Base-by-base conservation (phyloP, 306 rosid species). In the Leucaena leucocephala region DNA sequence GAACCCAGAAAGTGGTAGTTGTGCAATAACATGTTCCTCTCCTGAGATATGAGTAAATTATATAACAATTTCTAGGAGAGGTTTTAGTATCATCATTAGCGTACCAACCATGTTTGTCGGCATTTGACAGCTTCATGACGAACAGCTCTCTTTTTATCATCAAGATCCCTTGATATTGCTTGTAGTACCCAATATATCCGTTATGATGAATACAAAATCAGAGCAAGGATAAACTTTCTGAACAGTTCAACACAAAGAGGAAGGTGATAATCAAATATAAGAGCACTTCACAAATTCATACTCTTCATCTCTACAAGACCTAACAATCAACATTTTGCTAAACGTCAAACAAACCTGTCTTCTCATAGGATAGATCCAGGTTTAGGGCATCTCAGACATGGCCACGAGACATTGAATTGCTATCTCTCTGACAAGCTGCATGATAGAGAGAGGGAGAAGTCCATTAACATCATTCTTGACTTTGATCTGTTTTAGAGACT, bases 361-460 rank as follows among this genome's bases (percentile, higher is more conserved):
- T 86, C 93, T 92, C 91, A 93, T 72, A 46, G 98, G 98, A 75
- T 88, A 95, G 79, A 93, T 92, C 72, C 91, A 86, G 27, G 78
- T 78, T 80, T 93, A 88, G 34, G 98, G 98, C 71, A 95, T 86
- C 89, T 86, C 89, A 2, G 98, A 90, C 85, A 88, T 84, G 69
- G 96, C 98, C 80, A 84, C 78, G 38, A 95, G 95, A 85, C 97
- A 92, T 82, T 92, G 98, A 71, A 91, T 84, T 57, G 93, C 94
- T 10, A 98, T 91, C 88, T 95, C 98, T 77, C 98, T 91, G 65
- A 95, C 98, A 86, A 92, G 91, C 98, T 95, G 90, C 82, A 82
- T 17, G 75, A 54, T 59, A 40, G 39, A 72, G 65, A 67, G 58
- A 33, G 45, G 55, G 43, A 49, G 27, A 80, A 43, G 86, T 76